Conservation (phyloP, 1,139 yeast genomes). For the Torulaspora globosa region DNA sequence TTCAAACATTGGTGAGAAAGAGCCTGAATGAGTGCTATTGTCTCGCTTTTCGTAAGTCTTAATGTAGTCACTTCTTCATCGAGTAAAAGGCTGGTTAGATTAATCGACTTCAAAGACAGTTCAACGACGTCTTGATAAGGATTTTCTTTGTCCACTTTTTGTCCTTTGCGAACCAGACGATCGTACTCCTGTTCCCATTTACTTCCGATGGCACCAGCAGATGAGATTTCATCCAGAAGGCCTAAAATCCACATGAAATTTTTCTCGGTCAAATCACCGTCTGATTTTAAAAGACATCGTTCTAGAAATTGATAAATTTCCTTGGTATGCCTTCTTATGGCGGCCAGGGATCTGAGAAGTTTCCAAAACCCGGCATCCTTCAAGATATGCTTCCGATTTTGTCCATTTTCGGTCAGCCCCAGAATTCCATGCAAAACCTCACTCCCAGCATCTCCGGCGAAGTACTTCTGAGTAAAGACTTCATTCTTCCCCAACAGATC, state of each 20-base stretch:
- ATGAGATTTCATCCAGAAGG: constrained; percentile 72
- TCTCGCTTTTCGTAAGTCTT: constrained; percentile 32
- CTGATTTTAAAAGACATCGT: constrained; percentile 41
- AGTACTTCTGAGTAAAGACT: constrained; percentile 34
- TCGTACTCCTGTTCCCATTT: constrained; percentile 66
- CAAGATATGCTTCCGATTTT: constrained; percentile 44
- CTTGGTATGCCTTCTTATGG: constrained; percentile 50
- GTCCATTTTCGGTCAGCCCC: constrained; percentile 47
- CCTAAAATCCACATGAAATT: constrained; percentile 67
- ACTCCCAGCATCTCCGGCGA: constrained; percentile 42
- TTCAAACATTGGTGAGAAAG: constrained; percentile 85
- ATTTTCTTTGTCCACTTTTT: constrained; percentile 43
- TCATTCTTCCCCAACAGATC: constrained; percentile 31
- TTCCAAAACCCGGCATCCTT: constrained; percentile 61
- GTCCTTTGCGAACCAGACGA: constrained; percentile 42
- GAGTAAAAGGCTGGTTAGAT: constrained; percentile 52
- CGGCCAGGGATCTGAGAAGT: constrained; percentile 53
- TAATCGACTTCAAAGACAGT: constrained; percentile 58
- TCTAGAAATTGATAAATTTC: constrained; percentile 50
- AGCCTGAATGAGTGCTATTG: constrained; percentile 66
- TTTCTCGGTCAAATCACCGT: constrained; percentile 42
- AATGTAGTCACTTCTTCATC: constrained; percentile 23
- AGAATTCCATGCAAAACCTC: constrained; percentile 54
- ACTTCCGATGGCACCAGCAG: constrained; percentile 77
- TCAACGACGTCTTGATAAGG: constrained; percentile 53